Evolutionary conservation across 768 basidiomycete genomes (phyloP), one percentile per base, ranked within the genome.

Genomic region (Mycena sanguinolenta): DNA sequence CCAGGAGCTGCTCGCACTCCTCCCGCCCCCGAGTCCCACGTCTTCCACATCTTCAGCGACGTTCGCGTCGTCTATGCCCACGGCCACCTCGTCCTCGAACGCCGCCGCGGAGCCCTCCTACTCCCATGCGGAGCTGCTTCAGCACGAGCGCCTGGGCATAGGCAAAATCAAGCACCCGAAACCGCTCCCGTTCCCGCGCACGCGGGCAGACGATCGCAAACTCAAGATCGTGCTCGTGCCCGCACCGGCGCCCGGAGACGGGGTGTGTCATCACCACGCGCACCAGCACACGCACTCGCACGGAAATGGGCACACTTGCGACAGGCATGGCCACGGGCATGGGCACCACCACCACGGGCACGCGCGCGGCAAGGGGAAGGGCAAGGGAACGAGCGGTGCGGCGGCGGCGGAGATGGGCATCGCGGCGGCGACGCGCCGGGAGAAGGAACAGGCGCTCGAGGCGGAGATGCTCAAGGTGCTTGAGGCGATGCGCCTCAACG

Each of bases 151-250:
- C 23, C 74, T 84, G 32, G 83, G 83, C 46, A 68, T 86, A 27
- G 78, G 82, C 13, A 83, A 84, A 63, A 75, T 81, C 1, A 87
- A 87, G 66, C 76, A 74, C 6, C 77, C 77, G 3, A 88, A 88
- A 73, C 82, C 84, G 10, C 82, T 86, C 0, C 89, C 91, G 19
- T 92, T 92, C 77, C 71, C 82, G 7, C 83, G 82, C 27, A 87
- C 85, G 4, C 79, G 80, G 61, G 80, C 82, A 30, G 91, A 92
- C 75, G 85, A 86, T 44, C 78, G 84, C 25, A 86, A 84, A 74
- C 79, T 92, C 59, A 90, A 87, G 77, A 83, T 92, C 19, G 77
- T 85, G 28, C 69, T 84, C 7, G 77, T 88, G 5, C 87, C 85
- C 1, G 74, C 86, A 46, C 82, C 84, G 30, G 79, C 85, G 21